Evolutionary conservation across 768 basidiomycete species (phyloP).

Genomic region (Tulasnella sp.): DNA sequence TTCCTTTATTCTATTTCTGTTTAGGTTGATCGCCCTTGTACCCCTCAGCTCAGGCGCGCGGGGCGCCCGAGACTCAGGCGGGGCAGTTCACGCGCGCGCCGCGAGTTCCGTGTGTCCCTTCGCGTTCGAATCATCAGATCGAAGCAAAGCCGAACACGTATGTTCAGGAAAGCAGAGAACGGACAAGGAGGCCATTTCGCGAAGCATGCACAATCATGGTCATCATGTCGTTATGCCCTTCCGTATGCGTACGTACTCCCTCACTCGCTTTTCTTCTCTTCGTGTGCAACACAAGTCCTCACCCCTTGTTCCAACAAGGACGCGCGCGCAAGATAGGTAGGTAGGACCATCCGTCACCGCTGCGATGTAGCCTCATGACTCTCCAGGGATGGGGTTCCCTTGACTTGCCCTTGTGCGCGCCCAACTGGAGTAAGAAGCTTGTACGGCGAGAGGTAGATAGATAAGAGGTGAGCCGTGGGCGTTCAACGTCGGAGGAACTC

Average conservation of each 20-base stretch:
- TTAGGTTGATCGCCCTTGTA: neutral
- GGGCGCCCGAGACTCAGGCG: neutral
- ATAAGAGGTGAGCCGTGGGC: slow-evolving; percentile 9
- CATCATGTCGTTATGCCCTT: neutral
- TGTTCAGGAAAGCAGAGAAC: neutral
- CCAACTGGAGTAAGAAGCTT: neutral
- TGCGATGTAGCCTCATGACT: neutral
- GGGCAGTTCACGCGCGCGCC: neutral
- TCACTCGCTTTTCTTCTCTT: neutral
- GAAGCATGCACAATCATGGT: neutral
- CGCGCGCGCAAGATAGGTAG: neutral
- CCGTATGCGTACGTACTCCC: neutral
- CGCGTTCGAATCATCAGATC: neutral
- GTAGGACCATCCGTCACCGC: neutral
- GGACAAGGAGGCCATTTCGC: neutral
- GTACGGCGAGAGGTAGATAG: neutral
- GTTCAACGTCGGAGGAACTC: slow-evolving; percentile 8
- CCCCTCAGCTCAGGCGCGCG: neutral
- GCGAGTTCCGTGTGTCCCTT: neutral
- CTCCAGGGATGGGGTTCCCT: neutral
- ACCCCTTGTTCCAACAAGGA: neutral
- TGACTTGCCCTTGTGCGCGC: neutral
- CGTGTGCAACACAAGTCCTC: neutral
- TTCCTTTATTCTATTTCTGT: neutral
- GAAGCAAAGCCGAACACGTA: neutral